A percentile compares a stretch with the other conserved stretches of the same genome.
Evolutionary conservation across 1,284 basidiomycete genomes (phyloP).

Genomic region (Cryptococcus sp.): DNA sequence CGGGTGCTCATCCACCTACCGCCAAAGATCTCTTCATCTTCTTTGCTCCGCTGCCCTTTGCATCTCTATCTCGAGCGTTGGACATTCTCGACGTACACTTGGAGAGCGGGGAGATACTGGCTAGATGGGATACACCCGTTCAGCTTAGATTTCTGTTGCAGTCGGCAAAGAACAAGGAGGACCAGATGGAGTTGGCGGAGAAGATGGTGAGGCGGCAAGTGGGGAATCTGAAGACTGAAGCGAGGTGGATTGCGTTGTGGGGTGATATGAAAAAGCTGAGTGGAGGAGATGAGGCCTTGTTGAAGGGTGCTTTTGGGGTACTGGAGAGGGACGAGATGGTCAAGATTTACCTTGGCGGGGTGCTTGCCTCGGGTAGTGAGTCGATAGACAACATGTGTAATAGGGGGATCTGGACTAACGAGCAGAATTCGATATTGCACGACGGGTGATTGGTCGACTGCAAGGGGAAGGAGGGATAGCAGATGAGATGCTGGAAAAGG

Average conservation of each 20-base stretch:
- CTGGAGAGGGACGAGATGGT: constrained; percentile 65
- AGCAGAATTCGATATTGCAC: constrained; percentile 73
- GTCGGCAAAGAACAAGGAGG: constrained; percentile 58
- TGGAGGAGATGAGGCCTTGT: constrained; percentile 56
- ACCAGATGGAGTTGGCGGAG: constrained; percentile 80
- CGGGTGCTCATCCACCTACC: constrained; percentile 52
- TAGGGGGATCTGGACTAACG: background rate
- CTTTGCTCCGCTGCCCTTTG: constrained; percentile 67
- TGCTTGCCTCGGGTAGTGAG: constrained; percentile 80
- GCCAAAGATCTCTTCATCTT: constrained; percentile 73
- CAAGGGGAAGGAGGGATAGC: constrained; percentile 55
- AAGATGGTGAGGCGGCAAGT: constrained; percentile 68
- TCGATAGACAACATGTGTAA: constrained; percentile 30
- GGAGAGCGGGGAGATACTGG: constrained; percentile 83
- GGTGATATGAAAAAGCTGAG: constrained; percentile 81
- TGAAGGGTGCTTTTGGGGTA: constrained; percentile 69
- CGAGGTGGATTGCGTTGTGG: constrained; percentile 77
- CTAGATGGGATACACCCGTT: constrained; percentile 74
- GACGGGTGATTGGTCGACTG: constrained; percentile 57
- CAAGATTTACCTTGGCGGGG: constrained; percentile 72
- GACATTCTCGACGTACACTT: constrained; percentile 89
- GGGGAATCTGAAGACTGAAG: constrained; percentile 48
- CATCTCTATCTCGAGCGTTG: constrained; percentile 69
- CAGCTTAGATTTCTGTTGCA: constrained; percentile 79
- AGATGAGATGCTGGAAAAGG: constrained; percentile 58